Base-by-base conservation (phyloP, 225 moss, liverwort and hornwort genomes). In the Physcomitrellopsis africana region DNA sequence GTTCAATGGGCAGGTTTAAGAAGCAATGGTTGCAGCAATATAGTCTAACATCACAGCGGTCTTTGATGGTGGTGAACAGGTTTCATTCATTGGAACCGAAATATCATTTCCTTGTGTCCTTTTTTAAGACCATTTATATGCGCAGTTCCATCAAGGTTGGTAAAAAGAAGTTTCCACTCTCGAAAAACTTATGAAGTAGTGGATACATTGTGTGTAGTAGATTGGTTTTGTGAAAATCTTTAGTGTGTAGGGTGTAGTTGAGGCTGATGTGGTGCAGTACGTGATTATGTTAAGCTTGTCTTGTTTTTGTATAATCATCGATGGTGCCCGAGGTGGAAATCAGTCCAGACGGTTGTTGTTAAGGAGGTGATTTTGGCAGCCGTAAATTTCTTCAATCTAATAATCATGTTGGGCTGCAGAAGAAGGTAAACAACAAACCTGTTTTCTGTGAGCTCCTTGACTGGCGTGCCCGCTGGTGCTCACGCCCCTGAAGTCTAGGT, bases 401-500 rank as follows among this genome's bases (percentile, higher is more conserved):
- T 24, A 44, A 19, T 45, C 5, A 55, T 42, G 24, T 65, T 52
- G 65, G 27, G 16, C 22, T 79, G 42, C 56, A 54, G 69, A 32
- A 58, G 26, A 52, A 45, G 19, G 18, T 37, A 54, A 51, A 16
- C 22, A 26, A 72, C 1, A 27, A 16, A 5, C 18, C 43, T 71
- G 12, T 66, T 63, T 59, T n/a, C 74, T 64, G 45, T 61, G 70
- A 67, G n/a, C 49, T 22, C 76, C 81, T 84, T 81, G 74, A 84
- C 79, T 73, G 70, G 85, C 19, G 95, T 95, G 58, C 75, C 87
- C 58, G 83, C 95, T 41, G 95, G 95, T 24, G 92, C 97, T 60
- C 95, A 99, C 69, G 73, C 92, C 8, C 77, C 94, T 53, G 97
- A 99, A 81, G 93, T 92, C 65, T 81, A 65, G 94, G 92, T 17